These are phyloP conservation scores for Mycena venus DNA, from an alignment of 768 basidiomycete species.

Conservation along the genomic window DNA sequence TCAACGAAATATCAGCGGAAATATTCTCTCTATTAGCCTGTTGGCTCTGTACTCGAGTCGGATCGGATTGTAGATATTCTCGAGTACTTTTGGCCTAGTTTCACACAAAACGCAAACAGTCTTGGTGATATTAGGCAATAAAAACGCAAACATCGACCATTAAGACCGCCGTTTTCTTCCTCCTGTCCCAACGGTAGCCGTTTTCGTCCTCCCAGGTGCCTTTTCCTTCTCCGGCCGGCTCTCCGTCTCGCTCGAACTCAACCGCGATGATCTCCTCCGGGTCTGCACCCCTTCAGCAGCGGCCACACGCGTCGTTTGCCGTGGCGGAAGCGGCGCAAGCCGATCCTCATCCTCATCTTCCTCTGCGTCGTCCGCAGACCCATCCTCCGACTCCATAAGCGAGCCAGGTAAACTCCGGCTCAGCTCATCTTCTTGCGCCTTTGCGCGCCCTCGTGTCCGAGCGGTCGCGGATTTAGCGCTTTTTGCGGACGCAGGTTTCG, in stretches of 20 bases:
- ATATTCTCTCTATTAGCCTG: too few species aligned
- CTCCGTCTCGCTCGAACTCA: conserved; percentile 37
- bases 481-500: conserved; percentile 20
- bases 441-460: conserved; percentile 16
- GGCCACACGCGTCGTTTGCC: conserved; percentile 48
- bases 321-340: conserved; percentile 53
- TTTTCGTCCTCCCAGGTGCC: conserved; percentile 15
- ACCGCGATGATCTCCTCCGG: conserved; percentile 59
- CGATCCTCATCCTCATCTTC: conserved; percentile 53
- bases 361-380: conserved; percentile 46
- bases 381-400: conserved; percentile 43
- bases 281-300: conserved; percentile 52
- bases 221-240: conserved; percentile 26
- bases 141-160: neutral
- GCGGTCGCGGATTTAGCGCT: conserved; percentile 10
- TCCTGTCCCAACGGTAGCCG: conserved; percentile 12
- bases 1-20: too few species aligned
- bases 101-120: neutral
- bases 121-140: conserved; percentile 11
- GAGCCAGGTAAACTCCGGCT: conserved; percentile 41
- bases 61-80: too few species aligned
- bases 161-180: conserved; percentile 27
- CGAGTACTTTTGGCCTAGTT: too few species aligned
- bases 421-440: conserved; percentile 19
- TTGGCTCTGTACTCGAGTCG: too few species aligned